phyloP scores from a whole-genome alignment of 306 rosid species.

The Elaeagnus macrophylla region DNA sequence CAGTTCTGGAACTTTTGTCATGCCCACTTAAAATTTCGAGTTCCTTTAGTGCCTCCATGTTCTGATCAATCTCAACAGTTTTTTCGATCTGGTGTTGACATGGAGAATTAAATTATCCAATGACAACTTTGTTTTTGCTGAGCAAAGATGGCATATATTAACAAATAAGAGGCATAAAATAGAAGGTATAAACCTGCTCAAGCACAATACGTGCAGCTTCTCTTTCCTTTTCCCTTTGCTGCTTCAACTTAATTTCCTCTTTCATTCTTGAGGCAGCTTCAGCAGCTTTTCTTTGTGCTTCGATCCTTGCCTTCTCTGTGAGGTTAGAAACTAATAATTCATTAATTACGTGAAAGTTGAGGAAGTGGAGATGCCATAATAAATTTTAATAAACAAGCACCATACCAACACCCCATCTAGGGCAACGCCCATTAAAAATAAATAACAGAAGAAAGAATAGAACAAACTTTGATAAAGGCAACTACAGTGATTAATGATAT shows the following conservation, averaged over 20 bases:
- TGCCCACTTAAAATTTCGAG: conserved; percentile 59
- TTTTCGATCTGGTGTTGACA: conserved; percentile 43
- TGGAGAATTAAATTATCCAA: background rate
- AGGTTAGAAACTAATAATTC: background rate
- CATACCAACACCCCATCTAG: no score
- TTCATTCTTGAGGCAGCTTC: conserved; percentile 49
- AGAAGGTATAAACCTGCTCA: conserved; percentile 42
- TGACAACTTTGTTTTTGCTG: background rate
- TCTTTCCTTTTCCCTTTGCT: conserved; percentile 60
- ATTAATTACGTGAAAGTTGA: background rate
- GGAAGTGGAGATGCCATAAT: background rate
- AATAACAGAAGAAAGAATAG: no score
- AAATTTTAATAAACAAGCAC: no score
- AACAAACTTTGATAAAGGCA: no score
- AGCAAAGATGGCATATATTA: background rate
- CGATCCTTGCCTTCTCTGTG: conserved; percentile 68
- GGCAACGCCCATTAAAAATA: no score
- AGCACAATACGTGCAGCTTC: conserved; percentile 74
- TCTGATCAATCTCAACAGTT: conserved; percentile 59
- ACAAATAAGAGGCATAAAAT: background rate
- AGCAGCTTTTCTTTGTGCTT: conserved; percentile 68
- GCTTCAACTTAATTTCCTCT: conserved; percentile 45
- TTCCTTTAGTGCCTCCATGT: conserved; percentile 47
- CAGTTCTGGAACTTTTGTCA: background rate
- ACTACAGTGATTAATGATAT: no score